A percentile compares a stretch with the other conserved stretches of the same genome.
phyloP scores from a whole-genome alignment of 306 rosid species.

The Dryas octopetala region DNA sequence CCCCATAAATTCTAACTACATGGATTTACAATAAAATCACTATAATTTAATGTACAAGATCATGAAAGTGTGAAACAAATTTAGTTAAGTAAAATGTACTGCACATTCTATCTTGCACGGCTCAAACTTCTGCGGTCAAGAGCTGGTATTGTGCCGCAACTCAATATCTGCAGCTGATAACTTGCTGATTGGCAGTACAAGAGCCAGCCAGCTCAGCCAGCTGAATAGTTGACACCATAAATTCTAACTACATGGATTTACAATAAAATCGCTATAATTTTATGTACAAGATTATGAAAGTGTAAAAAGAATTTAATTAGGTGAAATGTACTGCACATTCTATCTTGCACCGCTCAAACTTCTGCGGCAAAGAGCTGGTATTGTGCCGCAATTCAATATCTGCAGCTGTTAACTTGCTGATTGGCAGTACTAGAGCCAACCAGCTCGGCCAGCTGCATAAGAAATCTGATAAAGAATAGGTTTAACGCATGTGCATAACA shows the following conservation, averaged over 20 bases:
- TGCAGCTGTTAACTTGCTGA: conserved; percentile 89
- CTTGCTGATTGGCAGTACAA: conserved; percentile 68
- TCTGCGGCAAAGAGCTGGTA: conserved; percentile 81
- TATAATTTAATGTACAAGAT: not conserved
- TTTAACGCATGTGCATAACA: not conserved
- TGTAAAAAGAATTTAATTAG: not conserved
- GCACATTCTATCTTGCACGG: conserved; percentile 75
- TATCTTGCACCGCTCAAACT: conserved; percentile 63
- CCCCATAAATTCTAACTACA: not conserved
- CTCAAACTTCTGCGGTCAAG: conserved; percentile 65
- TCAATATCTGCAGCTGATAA: conserved; percentile 69
- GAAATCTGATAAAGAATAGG: not conserved
- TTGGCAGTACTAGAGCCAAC: conserved; percentile 51
- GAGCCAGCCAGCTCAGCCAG: conserved; percentile 79
- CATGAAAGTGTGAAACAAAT: not conserved
- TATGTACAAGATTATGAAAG: not conserved
- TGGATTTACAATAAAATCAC: not conserved
- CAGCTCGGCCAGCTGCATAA: conserved; percentile 84
- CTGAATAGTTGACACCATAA: conserved; percentile 19
- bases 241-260: not conserved
- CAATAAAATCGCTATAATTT: not conserved
- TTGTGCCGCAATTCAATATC: conserved; percentile 40
- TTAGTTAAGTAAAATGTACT: conserved; percentile 27
- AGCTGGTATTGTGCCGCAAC: conserved; percentile 61
- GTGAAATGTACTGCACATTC: conserved; percentile 59